phyloP scores from a whole-genome alignment of 768 basidiomycete species.

The Boletus edulis region DNA sequence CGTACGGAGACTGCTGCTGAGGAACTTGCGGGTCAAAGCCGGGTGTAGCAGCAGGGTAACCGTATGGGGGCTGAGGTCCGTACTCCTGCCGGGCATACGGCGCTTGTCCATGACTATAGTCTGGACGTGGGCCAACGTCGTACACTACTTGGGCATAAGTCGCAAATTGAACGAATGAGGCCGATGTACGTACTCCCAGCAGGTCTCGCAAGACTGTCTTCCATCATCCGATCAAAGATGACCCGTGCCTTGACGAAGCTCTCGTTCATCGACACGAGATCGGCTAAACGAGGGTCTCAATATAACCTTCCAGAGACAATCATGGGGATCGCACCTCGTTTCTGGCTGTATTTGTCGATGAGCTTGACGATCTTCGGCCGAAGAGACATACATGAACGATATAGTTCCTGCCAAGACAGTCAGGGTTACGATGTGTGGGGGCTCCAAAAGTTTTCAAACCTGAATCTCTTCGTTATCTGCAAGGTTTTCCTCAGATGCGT shows the following conservation, averaged over 20 bases:
- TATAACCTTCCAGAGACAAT: not conserved
- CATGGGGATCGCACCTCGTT: slow-evolving; percentile 50
- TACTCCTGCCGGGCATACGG: slow-evolving; percentile 33
- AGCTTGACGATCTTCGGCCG: slow-evolving; percentile 95
- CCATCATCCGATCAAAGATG: slow-evolving; percentile 94
- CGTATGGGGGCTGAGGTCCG: slow-evolving; percentile 42
- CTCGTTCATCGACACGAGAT: slow-evolving; percentile 93
- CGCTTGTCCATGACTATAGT: slow-evolving; percentile 26
- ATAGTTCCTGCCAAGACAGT: slow-evolving; percentile 63
- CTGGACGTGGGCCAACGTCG: slow-evolving; percentile 37
- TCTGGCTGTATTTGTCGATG: slow-evolving; percentile 97
- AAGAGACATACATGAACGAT: slow-evolving; percentile 84
- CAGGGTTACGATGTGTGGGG: slow-evolving; percentile 5
- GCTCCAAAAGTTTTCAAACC: slow-evolving; percentile 39
- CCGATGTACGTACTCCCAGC: slow-evolving; percentile 47
- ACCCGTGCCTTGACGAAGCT: slow-evolving; percentile 85
- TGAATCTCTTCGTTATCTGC: slow-evolving; percentile 91
- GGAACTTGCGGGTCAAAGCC: slow-evolving; percentile 45
- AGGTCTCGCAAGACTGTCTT: slow-evolving; percentile 79
- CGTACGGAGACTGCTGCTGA: slow-evolving; percentile 29
- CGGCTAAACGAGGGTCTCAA: slow-evolving; percentile 50
- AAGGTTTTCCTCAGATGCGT: slow-evolving; percentile 75
- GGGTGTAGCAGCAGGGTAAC: slow-evolving; percentile 37
- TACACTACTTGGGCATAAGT: slow-evolving; percentile 43
- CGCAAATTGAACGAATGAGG: not conserved